phyloP scores from a whole-genome alignment of 2,329 filamentous ascomycete species.

The Aspergillus flavus region DNA sequence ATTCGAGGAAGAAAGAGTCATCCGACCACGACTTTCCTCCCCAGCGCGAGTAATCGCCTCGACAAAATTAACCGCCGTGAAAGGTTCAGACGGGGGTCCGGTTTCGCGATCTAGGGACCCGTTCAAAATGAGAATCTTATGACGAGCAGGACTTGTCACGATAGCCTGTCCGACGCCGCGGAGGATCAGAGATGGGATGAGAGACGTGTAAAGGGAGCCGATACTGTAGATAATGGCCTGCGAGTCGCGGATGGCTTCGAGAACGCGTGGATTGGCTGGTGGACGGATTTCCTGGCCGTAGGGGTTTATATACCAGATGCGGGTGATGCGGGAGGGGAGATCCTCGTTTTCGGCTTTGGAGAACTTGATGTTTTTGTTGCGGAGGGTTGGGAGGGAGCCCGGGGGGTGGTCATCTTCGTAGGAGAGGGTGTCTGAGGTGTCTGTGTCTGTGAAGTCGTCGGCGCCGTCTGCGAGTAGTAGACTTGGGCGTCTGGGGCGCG shows the following conservation, averaged over 20 bases:
- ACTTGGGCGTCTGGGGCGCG: conserved; percentile 35
- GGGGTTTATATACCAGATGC: conserved; percentile 97
- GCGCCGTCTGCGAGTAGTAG: conserved; percentile 38
- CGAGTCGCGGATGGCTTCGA: conserved; percentile 66
- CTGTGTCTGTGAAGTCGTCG: conserved; percentile 35
- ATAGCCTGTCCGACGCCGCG: conserved; percentile 72
- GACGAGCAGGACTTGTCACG: conserved; percentile 52
- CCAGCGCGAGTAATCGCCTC: conserved; percentile 76
- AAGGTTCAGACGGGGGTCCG: conserved; percentile 66
- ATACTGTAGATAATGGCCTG: conserved; percentile 85
- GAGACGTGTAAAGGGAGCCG: conserved; percentile 88
- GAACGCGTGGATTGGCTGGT: conserved; percentile 76
- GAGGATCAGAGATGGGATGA: conserved; percentile 80
- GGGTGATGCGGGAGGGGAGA: conserved; percentile 72
- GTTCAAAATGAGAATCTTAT: conserved; percentile 85
- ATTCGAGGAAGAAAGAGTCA: conserved; percentile 4
- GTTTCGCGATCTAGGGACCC: conserved; percentile 85
- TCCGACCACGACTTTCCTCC: conserved; percentile 63
- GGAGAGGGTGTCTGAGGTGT: conserved; percentile 36
- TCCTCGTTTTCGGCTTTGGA: conserved; percentile 80
- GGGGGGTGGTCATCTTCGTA: conserved; percentile 52
- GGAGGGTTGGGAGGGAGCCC: conserved; percentile 74
- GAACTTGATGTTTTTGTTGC: conserved; percentile 80
- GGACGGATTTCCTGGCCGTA: conserved; percentile 96
- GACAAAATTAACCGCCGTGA: conserved; percentile 79